Base-by-base conservation (phyloP, 805 yeast genomes). In the Yamadazyma takamatsuzukensis region DNA sequence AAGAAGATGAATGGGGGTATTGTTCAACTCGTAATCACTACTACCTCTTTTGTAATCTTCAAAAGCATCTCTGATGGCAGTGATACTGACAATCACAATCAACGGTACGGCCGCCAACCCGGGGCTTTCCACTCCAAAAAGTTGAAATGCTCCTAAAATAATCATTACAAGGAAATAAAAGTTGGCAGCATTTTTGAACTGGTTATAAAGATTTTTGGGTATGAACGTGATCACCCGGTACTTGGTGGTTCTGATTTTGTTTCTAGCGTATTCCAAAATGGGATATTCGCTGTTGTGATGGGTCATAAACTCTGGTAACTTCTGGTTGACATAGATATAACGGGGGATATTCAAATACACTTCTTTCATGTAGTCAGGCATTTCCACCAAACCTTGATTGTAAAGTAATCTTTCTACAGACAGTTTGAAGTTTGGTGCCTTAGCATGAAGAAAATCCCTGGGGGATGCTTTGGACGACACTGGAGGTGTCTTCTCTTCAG, bases 21-120 rank as follows among this genome's bases (percentile, higher is more conserved):
- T 80, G 53, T 83, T 83, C 50, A 83, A 62, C 39, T 83, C 88
- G 34, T 67, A 60, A 54, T 83, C 94, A 24, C 78, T 73, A 2
- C 66, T 46, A 2, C 74, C 72, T 47, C 94, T 70, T 37, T 83
- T 68, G 43, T 74, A 80, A 54, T 83, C 94, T 57, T 83, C 94
- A 44, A 83, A 65, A 0, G 82, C 89, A 57, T 84, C 93, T 49
- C 82, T 80, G 41, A 79, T 51, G 4, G 87, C 89, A 2, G 93
- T 83, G 42, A 83, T 63, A 34, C 69, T 65, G 13, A 83, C 88
- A 63, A 83, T 83, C 35, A 83, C 89, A 53, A 83, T 80, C 51
- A 83, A 72, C 3, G 94, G 94, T 21, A 83, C 89, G 2, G 88
- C 84, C 14, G 83, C 81, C 48, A 83, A 62, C 2, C 78, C 90